Conservation (phyloP, 1,284 basidiomycete species). For the Irpex sp. region DNA sequence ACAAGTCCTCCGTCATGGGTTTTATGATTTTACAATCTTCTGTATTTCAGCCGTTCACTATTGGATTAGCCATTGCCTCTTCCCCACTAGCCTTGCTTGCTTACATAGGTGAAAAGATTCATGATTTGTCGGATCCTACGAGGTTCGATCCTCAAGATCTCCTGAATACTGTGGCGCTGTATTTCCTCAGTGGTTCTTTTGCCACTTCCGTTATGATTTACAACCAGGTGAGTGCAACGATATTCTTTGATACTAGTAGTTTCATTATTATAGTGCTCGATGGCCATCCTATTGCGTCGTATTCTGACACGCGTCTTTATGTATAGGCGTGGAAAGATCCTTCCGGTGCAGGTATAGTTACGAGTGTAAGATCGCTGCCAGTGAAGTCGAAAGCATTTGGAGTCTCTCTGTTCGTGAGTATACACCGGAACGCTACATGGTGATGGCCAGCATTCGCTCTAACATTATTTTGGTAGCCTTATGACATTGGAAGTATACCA, state of each 20-base stretch:
- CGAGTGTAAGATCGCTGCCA: neutral
- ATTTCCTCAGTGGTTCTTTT: constrained; percentile 14
- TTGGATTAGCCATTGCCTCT: constrained; percentile 7
- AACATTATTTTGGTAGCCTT: neutral
- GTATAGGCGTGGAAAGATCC: neutral
- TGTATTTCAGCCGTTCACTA: constrained; percentile 9
- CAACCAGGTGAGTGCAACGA: neutral
- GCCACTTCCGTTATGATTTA: constrained; percentile 12
- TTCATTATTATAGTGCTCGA: too few species aligned
- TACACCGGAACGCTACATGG: neutral
- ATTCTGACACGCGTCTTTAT: too few species aligned
- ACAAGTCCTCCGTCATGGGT: too few species aligned
- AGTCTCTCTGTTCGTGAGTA: neutral
- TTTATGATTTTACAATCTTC: too few species aligned
- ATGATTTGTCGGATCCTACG: neutral
- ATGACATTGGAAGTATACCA: neutral
- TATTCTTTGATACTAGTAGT: neutral
- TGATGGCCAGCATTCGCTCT: too few species aligned
- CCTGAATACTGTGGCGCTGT: constrained; percentile 12
- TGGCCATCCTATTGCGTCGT: too few species aligned
- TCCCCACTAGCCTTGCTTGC: constrained; percentile 13
- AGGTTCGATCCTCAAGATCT: neutral
- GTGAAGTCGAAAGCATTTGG: neutral
- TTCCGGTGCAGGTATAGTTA: neutral
- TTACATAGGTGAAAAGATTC: constrained; percentile 14